Evolutionary conservation across 2,329 filamentous ascomycete genomes (phyloP).

Genomic region (Gnomoniopsis smithogilvyi): DNA sequence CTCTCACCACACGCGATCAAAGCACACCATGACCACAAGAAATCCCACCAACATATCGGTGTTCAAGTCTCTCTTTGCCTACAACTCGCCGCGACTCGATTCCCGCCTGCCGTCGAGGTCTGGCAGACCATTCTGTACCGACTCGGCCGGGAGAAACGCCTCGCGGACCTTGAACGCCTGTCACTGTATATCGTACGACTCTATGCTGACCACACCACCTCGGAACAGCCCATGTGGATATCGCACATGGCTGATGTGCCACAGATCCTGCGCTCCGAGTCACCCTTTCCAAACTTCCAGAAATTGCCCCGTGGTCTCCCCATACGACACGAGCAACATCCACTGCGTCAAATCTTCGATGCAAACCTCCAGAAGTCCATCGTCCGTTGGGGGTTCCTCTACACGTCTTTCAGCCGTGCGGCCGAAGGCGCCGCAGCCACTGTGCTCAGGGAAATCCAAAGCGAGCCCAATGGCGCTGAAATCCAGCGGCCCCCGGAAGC

Average conservation of each 20-base stretch:
- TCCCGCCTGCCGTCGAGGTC: conserved; percentile 36
- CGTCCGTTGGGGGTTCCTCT: conserved; percentile 44
- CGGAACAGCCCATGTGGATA: conserved; percentile 33
- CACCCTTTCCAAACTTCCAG: conserved; percentile 31
- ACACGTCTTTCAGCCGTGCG: conserved; percentile 25
- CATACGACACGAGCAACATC: conserved; percentile 39
- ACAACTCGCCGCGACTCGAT: conserved; percentile 35
- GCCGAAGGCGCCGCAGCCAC: conserved; percentile 5
- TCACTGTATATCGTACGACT: conserved; percentile 39
- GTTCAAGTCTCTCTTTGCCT: conserved; percentile 33
- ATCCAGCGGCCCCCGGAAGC: conserved; percentile 12
- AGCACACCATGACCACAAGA: neutral
- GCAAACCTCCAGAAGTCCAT: conserved; percentile 35
- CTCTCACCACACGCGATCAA: conserved; percentile 20
- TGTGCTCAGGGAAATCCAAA: neutral
- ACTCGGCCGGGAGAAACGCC: conserved; percentile 39
- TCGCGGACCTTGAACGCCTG: conserved; percentile 43
- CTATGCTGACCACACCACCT: conserved; percentile 28
- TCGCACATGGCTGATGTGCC: conserved; percentile 44
- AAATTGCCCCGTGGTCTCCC: conserved; percentile 40
- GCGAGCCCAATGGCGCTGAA: neutral
- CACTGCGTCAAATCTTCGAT: conserved; percentile 44
- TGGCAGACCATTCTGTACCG: conserved; percentile 44
- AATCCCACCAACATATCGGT: conserved; percentile 16
- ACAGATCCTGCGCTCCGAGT: conserved; percentile 24